Base-by-base conservation (phyloP, 257 asterid species). In the Verbascum thapsus region DNA sequence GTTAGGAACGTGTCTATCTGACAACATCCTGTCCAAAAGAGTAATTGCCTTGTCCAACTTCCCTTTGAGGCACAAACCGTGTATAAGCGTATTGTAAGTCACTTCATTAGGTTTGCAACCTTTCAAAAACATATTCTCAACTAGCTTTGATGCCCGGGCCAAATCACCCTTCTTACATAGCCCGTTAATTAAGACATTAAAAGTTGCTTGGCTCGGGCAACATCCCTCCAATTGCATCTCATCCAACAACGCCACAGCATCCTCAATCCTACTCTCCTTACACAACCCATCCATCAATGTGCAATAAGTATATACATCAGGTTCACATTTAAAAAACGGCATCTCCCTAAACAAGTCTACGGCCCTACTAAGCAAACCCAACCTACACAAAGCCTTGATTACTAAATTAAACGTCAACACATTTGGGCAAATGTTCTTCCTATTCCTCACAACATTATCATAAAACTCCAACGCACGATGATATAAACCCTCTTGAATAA, bases 271-370 rank as follows among this genome's bases (percentile, higher is more conserved):
- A 64, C 77, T 78, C 51, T 73, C 91, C 78, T 89, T 94, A 58
- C 99, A 94, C 72, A 94, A 63, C 19, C 99, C 99, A 78, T 94
- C 95, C 99, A 94, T 94, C 85, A 94, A 66, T 10, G 95, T 94
- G 79, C 94, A 85, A 63, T 87, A 94, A 0, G 97, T 90, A 74
- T 80, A 94, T 0, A 72, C 83, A 81, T 94, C 97, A 0, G 97
- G 84, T 23, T 72, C 76, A 17, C 88, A 85, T 11, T 73, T 71
- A 58, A 67, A 59, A 67, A 45, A 47, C 5, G 81, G 76, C 96
- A 94, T 94, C 52, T 82, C 90, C 70, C 96, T 85, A 26, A 94
- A 76, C 51, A 80, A 70, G 11, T 85, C 85, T 30, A 84, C 53
- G 0, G 95, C 97, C 74, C 76, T 76, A 69, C 79, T 77, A 2